Evolutionary conservation across 2,329 filamentous ascomycete genomes (phyloP), one percentile per base, ranked within the genome.

Genomic region (Colletotrichum lindemuthianum): DNA sequence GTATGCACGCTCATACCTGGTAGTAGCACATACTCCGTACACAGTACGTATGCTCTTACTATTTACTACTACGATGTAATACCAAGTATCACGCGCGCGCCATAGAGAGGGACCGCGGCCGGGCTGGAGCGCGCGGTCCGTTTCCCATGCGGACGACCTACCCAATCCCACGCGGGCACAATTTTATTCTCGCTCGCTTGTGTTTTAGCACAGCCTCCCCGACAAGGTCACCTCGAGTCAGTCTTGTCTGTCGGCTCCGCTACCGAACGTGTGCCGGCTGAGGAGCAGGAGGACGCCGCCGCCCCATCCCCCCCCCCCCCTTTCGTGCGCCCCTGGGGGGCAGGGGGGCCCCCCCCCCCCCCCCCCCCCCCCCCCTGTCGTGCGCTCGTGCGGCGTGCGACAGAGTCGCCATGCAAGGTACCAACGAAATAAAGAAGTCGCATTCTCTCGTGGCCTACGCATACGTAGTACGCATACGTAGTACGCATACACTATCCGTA

Each of bases 171-270:
- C 61, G 51, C 61, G 58, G 34, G 47, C 47, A 65, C 61, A 65
- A 65, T 65, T 61, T 65, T 41, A 44, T 52, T 61, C 61, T 65
- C 51, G 61, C 58, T 65, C 58, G 61, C 58, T 65, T 61, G 50
- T 50, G 57, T 24, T 24, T n/a, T 37, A n/a, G 45, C 61, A 65
- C 51, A 56, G 61, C 61, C 61, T 57, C 61, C 16, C 24, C 41
- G 58, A 51, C 61, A 61, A 45, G 61, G 58, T 51, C 58, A 37
- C 11, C 58, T 57, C 61, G 61, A 65, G 61, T 65, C 61, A 65
- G 61, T 24, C 24, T 45, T 45, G n/a, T 45, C 32, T 47, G 56
- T 51, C 43, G 39, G 39, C 32, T 45, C 50, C 40, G 57, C 50
- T 52, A 39, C 59, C 58, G 47, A 56, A 36, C 39, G 37, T 43